Base-by-base conservation (phyloP, 768 basidiomycete species). In the Exidia glandulosa region DNA sequence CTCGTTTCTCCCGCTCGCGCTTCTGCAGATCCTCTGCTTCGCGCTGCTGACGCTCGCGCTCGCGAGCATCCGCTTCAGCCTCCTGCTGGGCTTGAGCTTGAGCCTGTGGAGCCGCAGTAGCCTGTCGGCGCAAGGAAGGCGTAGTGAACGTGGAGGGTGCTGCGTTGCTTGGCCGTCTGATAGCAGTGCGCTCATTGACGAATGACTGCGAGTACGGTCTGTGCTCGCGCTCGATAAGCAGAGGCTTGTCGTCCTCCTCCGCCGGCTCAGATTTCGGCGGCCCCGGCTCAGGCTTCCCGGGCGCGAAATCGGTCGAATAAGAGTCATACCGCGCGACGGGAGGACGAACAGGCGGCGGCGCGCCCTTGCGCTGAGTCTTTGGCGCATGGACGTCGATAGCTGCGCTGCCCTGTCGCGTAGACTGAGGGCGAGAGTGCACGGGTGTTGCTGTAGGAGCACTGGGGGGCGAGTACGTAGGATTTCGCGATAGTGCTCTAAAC, bases 11-110 rank as follows among this genome's bases (percentile, higher is more conserved):
- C 36, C 61, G 60, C 33, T 59, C 64, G 32, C 47, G 54, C 48
- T 56, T 32, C 56, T 66, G 66, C 64, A 66, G 71, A 60, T 64
- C 72, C 25, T 72, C 73, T 32, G 73, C 68, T 65, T 63, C 70
- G 30, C 62, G 68, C 48, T 65, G 63, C 59, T 64, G 56, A 50
- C 64, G 63, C 10, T 10, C 10, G 36, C 36, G 36, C 36, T 37
- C 36, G 36, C 36, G 36, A 23, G 9, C 14, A 10, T 50, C 47
- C 12, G 47, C 47, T 23, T 50, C 47, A 10, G 16, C 47, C 47
- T 27, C 23, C 50, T 54, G n/a, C n/a, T n/a, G n/a, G n/a, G n/a
- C n/a, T n/a, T n/a, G 50, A n/a, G 7, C 4, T 2, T 25, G 50
- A 13, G 23, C 50, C 14, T 13, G 16, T 25, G 25, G 25, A 2